Base-by-base conservation (phyloP, 2,329 filamentous ascomycete species). In the Curvularia lunata region DNA sequence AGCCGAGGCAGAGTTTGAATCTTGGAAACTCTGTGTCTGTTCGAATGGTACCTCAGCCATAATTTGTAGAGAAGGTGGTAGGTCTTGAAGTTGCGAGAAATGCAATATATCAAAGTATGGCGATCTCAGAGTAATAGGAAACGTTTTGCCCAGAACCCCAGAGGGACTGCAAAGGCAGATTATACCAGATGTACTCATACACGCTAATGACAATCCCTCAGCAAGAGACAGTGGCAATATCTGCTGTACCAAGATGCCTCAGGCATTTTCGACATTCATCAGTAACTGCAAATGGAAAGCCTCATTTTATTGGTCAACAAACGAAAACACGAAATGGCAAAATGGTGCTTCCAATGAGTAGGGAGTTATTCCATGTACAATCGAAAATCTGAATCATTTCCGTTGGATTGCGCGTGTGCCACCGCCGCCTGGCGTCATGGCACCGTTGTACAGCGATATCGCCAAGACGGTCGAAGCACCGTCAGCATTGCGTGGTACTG, bases 391-490 rank as follows among this genome's bases (percentile, higher is more conserved):
- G 52, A 49, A 72, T 72, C 56, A 53, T 68, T 65, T 63, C 53
- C 53, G 48, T 52, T 73, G 70, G 70, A 72, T 70, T 59, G 58
- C 59, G 64, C 59, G 59, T 57, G 63, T 58, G 60, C 66, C 61
- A 66, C 58, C 57, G 53, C 63, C 62, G 59, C 62, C 63, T 63
- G 64, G 59, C 61, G 58, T 55, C 59, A 57, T 59, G 62, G 61
- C 63, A 46, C 48, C 48, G 72, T 74, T 38, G 64, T 65, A 76
- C 73, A 72, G 59, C 55, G 64, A 69, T 74, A 76, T 73, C 70
- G 73, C 72, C 72, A 75, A 75, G 73, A 32, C 52, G 54, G 49
- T 66, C n/a, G 55, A 64, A 61, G 57, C 47, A 50, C 58, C 64
- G 66, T 70, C 65, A 65, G 64, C 45, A 55, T 61, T 72, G 66